Conservation (phyloP, 768 basidiomycete genomes). For the Nidularia sp. region DNA sequence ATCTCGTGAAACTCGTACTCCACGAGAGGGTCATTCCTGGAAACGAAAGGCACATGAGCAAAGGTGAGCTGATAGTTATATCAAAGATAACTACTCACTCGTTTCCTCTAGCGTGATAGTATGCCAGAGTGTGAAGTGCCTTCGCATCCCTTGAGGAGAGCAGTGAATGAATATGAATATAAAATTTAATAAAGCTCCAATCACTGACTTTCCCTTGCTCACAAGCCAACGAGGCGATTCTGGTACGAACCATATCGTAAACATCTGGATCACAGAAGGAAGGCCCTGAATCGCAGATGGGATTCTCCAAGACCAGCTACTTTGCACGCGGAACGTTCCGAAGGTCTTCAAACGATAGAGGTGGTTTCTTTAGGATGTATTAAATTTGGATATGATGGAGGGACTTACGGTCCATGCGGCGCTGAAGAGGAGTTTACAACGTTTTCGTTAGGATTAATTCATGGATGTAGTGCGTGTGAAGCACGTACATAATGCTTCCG, state of each 20-base stretch:
- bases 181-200: no score
- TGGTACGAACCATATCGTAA: slow-evolving; percentile 26
- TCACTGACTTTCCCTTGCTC: neutral
- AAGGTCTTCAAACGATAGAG: slow-evolving; percentile 10
- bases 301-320: slow-evolving; percentile 27
- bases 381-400: neutral
- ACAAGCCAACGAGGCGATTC: slow-evolving; percentile 35
- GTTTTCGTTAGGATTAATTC: neutral
- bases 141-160: slow-evolving; percentile 28
- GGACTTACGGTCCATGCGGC: neutral
- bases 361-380: neutral
- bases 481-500: neutral
- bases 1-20: slow-evolving; percentile 64
- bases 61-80: neutral
- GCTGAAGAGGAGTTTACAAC: neutral
- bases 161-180: no score
- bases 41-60: slow-evolving; percentile 14
- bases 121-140: slow-evolving; percentile 44
- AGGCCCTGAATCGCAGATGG: slow-evolving; percentile 25
- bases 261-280: slow-evolving; percentile 22
- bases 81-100: slow-evolving; percentile 13
- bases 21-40: slow-evolving; percentile 50
- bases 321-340: slow-evolving; percentile 18
- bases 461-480: neutral
- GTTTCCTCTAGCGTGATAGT: slow-evolving; percentile 54